Percentiles rank a stretch among this genome's conserved stretches.
These are phyloP conservation scores for Candida germanica DNA, from an alignment of 805 yeast species.

Conservation along the genomic window DNA sequence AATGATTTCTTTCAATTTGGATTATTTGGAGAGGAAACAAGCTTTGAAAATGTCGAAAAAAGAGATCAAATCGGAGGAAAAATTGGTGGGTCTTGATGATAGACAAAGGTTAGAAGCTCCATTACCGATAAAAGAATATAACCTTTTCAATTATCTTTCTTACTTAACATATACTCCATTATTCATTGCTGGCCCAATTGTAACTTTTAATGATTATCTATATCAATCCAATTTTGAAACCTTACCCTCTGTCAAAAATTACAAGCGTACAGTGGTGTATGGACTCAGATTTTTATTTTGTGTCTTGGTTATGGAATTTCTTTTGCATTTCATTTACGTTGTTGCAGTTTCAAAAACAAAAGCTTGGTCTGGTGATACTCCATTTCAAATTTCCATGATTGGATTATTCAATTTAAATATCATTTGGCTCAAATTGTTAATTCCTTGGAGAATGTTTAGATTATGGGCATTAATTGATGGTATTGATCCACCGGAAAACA, in stretches of 20 bases:
- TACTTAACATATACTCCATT: conserved; percentile 84
- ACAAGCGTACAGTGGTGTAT: conserved; percentile 54
- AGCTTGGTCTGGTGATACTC: conserved; percentile 87
- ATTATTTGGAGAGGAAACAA: conserved; percentile 51
- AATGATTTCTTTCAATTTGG: conserved; percentile 79
- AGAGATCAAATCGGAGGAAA: conserved; percentile 10
- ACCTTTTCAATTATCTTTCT: conserved; percentile 62
- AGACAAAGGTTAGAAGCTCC: conserved; percentile 64
- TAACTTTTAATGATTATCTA: conserved; percentile 87
- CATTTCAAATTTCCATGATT: conserved; percentile 92
- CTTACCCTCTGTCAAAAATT: conserved; percentile 54
- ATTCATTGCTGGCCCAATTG: conserved; percentile 91
- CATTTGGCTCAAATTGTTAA: conserved; percentile 87
- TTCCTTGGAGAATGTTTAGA: conserved; percentile 95
- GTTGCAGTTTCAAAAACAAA: conserved; percentile 87
- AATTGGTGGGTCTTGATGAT: conserved; percentile 42
- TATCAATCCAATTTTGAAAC: conserved; percentile 61
- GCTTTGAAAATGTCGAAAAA: conserved; percentile 11
- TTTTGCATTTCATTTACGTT: conserved; percentile 85
- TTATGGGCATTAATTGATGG: conserved; percentile 91
- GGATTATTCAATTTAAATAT: conserved; percentile 86
- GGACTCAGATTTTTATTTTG: conserved; percentile 69
- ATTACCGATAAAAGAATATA: conserved; percentile 58
- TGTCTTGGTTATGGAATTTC: conserved; percentile 81
- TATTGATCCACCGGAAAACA: conserved; percentile 95